phyloP scores from a whole-genome alignment of 805 yeast species.

The Candida coquimbonensis region DNA sequence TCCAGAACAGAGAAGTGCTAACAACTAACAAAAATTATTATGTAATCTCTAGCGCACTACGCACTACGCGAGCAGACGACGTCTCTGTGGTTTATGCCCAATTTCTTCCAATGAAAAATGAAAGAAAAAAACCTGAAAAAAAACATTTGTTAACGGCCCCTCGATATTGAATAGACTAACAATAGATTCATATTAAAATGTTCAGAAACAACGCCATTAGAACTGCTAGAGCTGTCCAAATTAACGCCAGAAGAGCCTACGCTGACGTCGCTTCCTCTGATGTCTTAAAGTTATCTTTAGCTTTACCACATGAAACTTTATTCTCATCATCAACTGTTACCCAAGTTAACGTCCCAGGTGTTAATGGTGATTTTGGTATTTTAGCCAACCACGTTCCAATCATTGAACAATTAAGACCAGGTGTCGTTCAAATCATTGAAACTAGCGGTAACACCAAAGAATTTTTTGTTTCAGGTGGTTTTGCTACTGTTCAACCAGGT shows the following conservation, averaged over 20 bases:
- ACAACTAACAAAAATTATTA: background rate
- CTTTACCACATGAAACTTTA: constrained; percentile 78
- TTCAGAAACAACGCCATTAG: constrained; percentile 24
- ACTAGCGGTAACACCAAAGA: constrained; percentile 63
- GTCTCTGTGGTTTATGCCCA: background rate
- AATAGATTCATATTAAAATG: constrained; percentile 9
- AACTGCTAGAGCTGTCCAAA: constrained; percentile 34
- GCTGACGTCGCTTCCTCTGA: constrained; percentile 78
- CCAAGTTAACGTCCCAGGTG: constrained; percentile 94
- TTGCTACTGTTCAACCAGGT: constrained; percentile 93
- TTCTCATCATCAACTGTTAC: constrained; percentile 40
- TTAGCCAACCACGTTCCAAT: constrained; percentile 97
- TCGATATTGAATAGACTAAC: background rate
- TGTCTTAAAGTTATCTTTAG: constrained; percentile 78
- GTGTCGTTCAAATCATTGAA: constrained; percentile 87
- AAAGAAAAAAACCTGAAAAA: constrained; percentile 4
- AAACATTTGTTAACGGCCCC: constrained; percentile 1
- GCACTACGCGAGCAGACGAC: background rate
- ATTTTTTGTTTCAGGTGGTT: constrained; percentile 92
- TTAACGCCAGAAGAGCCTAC: constrained; percentile 69
- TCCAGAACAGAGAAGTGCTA: background rate
- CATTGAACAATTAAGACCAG: constrained; percentile 94
- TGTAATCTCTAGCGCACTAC: background rate
- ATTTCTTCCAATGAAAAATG: constrained; percentile 5
- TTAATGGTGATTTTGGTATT: constrained; percentile 94